phyloP scores from a whole-genome alignment of 1,139 yeast genomes.

The Debaryomyces psychrophilus region DNA sequence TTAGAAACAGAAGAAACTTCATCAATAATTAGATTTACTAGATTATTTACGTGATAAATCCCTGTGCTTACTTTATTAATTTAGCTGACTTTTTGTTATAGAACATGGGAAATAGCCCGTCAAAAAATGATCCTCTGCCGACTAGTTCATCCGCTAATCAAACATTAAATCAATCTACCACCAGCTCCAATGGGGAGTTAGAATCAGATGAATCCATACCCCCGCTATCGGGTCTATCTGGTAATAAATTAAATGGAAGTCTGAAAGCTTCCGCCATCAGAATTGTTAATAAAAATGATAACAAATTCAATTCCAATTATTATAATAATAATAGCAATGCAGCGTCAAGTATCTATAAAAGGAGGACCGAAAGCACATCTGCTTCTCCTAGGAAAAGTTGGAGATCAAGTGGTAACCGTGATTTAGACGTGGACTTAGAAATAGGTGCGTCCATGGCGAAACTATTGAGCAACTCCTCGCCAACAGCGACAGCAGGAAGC shows the following conservation, averaged over 20 bases:
- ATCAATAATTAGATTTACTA: constrained; percentile 5
- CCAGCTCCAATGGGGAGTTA: constrained; percentile 36
- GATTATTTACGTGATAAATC: constrained; percentile 5
- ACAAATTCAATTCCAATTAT: constrained; percentile 17
- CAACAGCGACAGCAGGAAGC: constrained; percentile 2
- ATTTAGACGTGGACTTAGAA: constrained; percentile 39
- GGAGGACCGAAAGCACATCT: not conserved
- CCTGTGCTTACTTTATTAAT: not conserved
- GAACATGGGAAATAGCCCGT: constrained; percentile 64
- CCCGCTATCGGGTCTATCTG: constrained; percentile 45
- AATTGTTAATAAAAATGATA: constrained; percentile 17
- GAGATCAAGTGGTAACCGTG: constrained; percentile 6
- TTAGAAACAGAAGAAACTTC: not conserved
- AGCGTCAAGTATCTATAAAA: constrained; percentile 10
- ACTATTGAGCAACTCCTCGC: constrained; percentile 30
- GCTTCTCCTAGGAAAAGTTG: constrained; percentile 1
- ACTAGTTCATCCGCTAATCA: constrained; percentile 27
- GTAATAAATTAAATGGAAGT: constrained; percentile 14
- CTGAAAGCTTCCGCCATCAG: constrained; percentile 21
- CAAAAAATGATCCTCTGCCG: constrained; percentile 58
- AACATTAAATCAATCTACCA: constrained; percentile 16
- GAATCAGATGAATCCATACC: constrained; percentile 50
- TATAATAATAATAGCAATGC: constrained; percentile 16
- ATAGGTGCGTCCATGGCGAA: constrained; percentile 52
- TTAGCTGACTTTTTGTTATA: constrained; percentile 2